Conservation (phyloP, 257 asterid species). For the Solanum lignicaule region DNA sequence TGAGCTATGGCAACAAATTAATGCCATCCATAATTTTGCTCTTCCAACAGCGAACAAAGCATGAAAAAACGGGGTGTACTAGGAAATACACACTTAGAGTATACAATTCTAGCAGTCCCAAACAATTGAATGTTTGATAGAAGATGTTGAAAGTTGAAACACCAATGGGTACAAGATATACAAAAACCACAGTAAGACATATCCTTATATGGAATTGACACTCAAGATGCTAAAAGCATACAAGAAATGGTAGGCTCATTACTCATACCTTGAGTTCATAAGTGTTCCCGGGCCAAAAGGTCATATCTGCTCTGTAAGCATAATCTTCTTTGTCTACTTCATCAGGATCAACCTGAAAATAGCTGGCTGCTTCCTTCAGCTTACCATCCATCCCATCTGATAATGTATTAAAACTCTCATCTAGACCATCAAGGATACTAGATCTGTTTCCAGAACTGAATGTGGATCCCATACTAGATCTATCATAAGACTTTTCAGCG, state of each 20-base stretch:
- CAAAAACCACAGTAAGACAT: background rate
- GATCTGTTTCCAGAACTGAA: conserved; percentile 16
- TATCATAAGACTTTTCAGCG: conserved; percentile 37
- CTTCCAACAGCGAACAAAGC: background rate
- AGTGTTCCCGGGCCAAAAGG: conserved; percentile 37
- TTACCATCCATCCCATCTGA: conserved; percentile 54
- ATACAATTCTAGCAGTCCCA: background rate
- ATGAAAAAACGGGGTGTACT: background rate
- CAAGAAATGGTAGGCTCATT: background rate
- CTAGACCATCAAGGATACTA: conserved; percentile 21
- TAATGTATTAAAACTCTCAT: conserved; percentile 27
- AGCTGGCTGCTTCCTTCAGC: conserved; percentile 57
- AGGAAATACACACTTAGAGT: background rate
- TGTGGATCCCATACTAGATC: conserved; percentile 19
- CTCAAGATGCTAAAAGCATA: background rate
- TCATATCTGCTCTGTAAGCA: conserved; percentile 65
- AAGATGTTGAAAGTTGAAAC: background rate
- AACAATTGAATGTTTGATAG: background rate
- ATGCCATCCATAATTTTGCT: background rate
- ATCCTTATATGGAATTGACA: background rate
- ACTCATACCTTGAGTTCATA: conserved; percentile 59
- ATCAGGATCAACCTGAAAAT: conserved; percentile 48
- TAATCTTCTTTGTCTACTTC: conserved; percentile 52
- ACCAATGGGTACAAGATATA: background rate
- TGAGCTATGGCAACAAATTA: background rate